These are phyloP conservation scores for Chalaropsis thielavioides DNA, from an alignment of 2,329 filamentous ascomycete species.

Conservation along the genomic window DNA sequence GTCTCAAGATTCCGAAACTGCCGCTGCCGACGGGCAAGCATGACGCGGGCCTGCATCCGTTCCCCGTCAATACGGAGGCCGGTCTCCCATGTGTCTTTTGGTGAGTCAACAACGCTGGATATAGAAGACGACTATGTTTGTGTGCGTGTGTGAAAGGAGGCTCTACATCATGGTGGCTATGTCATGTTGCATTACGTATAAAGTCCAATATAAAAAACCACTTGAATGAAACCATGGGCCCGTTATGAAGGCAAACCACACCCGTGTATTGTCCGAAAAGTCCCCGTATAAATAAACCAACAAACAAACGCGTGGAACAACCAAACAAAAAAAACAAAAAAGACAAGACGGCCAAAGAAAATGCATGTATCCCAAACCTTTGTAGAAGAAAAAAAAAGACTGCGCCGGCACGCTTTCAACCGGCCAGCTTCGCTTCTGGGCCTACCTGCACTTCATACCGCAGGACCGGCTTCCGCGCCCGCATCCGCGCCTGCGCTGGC, in stretches of 20 bases:
- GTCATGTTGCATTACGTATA: background rate
- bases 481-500: background rate
- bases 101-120: too few species aligned
- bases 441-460: background rate
- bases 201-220: background rate
- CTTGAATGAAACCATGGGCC: background rate
- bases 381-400: background rate
- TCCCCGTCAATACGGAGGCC: background rate
- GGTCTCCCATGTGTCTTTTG: conserved; percentile 3
- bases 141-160: background rate
- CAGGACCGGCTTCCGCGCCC: background rate
- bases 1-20: background rate
- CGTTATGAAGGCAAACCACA: background rate
- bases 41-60: background rate
- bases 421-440: background rate
- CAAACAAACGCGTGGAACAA: background rate
- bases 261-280: background rate
- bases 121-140: too few species aligned
- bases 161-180: background rate
- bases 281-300: background rate
- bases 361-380: conserved; percentile 6
- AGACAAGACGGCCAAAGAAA: background rate
- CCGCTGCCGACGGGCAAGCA: background rate
- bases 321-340: background rate
- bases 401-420: background rate